Conservation (phyloP, 768 basidiomycete species). For the Termitomyces sp. region DNA sequence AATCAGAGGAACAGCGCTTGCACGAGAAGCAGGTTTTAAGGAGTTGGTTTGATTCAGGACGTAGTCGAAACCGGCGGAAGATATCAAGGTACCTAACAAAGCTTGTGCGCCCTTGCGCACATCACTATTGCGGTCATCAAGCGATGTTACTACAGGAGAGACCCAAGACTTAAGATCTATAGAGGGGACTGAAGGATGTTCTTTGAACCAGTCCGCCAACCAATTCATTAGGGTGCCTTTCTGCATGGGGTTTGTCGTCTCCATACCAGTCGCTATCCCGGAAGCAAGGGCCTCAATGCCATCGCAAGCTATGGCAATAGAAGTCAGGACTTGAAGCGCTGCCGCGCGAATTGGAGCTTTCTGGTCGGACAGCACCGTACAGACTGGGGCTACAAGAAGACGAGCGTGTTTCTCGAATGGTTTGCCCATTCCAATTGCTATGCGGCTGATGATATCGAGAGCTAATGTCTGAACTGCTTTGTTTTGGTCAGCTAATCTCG, state of each 20-base stretch:
- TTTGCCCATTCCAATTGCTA: slow-evolving; percentile 93
- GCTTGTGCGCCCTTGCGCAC: slow-evolving; percentile 89
- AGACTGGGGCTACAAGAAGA: slow-evolving; percentile 70
- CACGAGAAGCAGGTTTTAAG: slow-evolving; percentile 87
- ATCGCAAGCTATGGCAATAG: slow-evolving; percentile 81
- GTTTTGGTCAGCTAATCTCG: slow-evolving; percentile 86
- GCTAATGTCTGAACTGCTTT: slow-evolving; percentile 89
- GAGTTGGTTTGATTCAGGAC: slow-evolving; percentile 83
- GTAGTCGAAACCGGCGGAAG: slow-evolving; percentile 72
- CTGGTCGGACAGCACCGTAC: slow-evolving; percentile 86
- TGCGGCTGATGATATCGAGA: slow-evolving; percentile 83
- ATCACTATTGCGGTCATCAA: slow-evolving; percentile 90
- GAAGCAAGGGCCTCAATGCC: slow-evolving; percentile 78
- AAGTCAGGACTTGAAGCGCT: slow-evolving; percentile 71
- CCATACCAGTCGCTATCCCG: slow-evolving; percentile 75
- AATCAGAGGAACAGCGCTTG: slow-evolving; percentile 81
- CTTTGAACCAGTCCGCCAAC: slow-evolving; percentile 76
- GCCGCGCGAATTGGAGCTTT: slow-evolving; percentile 82
- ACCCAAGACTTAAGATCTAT: slow-evolving; percentile 73
- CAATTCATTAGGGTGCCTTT: slow-evolving; percentile 75
- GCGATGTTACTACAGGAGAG: slow-evolving; percentile 57
- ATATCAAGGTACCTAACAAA: slow-evolving; percentile 71
- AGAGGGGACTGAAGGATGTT: slow-evolving; percentile 43
- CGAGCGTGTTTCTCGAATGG: slow-evolving; percentile 89
- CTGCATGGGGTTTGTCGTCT: slow-evolving; percentile 83